Base-by-base conservation (phyloP, 495 filamentous ascomycete genomes). In the Aspergillus coremiiformis region DNA sequence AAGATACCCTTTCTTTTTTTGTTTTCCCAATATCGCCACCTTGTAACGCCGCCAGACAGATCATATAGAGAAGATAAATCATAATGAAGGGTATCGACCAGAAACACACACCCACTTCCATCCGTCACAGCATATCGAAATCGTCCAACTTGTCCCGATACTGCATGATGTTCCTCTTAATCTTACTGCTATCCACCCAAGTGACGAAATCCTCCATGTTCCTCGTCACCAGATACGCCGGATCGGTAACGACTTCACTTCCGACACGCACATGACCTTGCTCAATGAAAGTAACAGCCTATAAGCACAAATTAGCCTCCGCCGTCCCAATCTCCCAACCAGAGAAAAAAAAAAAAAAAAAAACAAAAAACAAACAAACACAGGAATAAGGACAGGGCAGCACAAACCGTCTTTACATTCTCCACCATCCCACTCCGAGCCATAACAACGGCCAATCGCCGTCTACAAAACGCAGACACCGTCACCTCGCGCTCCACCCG, bases 171-270 rank as follows among this genome's bases (percentile, higher is more conserved):
- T 85, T 92, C 62, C 85, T 78, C 84, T 93, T 96, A 72, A 97
- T 95, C 86, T 96, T 96, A 66, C 86, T 91, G 46, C 85, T 86
- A 58, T 94, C 89, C 24, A 92, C 87, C 93, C 93, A 98, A 4
- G 93, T 97, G 21, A 98, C 86, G 52, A 92, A 96, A 68, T 98
- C 93, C 72, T 97, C 93, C 84, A 95, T 86, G 59, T 84, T 89
- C 53, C 84, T 77, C 27, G 71, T 75, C 29, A 76, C 70, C 53
- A 77, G 60, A 44, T 65, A 71, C 8, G 70, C 69, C 9, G 91
- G 83, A 67, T 98, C 93, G 14, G 84, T 92, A 20, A 97, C 79
- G 20, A 93, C 86, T 57, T 98, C 91, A 0, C 88, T 85, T 4
- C 93, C 94, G 4, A 97, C 90, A 23, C 93, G 78, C 1, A 98